These are phyloP conservation scores for Sugiyamaella neomexicana DNA, from an alignment of 1,139 yeast genomes.

Conservation along the genomic window DNA sequence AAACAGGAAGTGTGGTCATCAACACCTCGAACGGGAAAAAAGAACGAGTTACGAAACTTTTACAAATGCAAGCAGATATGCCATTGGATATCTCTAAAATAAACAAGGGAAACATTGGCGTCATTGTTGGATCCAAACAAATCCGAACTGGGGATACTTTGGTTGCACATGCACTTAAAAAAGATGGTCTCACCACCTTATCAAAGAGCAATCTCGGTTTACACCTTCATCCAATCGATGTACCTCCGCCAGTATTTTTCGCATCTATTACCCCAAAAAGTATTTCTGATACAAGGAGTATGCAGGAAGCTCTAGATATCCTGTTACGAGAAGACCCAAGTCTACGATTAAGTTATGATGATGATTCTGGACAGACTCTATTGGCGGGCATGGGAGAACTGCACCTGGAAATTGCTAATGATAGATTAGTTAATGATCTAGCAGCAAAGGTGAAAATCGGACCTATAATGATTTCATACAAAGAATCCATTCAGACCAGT, in stretches of 20 bases:
- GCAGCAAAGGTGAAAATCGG: conserved; percentile 81
- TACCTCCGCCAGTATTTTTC: conserved; percentile 93
- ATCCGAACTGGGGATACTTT: conserved; percentile 90
- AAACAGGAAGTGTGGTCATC: conserved; percentile 58
- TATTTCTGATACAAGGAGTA: conserved; percentile 63
- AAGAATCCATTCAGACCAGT: conserved; percentile 57
- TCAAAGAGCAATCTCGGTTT: conserved; percentile 43
- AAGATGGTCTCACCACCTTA: conserved; percentile 46
- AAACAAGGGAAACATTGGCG: conserved; percentile 85
- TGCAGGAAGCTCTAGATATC: conserved; percentile 65
- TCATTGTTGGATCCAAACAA: conserved; percentile 72
- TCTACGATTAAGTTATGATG: conserved; percentile 64
- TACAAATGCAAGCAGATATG: conserved; percentile 85
- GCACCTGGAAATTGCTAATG: conserved; percentile 84
- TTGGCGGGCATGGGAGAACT: conserved; percentile 95
- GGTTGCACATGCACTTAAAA: conserved; percentile 53
- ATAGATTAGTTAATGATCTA: conserved; percentile 73
- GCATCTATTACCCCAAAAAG: conserved; percentile 82
- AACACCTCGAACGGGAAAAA: conserved; percentile 72
- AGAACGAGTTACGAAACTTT: conserved; percentile 63
- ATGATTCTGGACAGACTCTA: conserved; percentile 84
- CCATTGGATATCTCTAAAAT: conserved; percentile 69
- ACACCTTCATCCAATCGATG: conserved; percentile 69
- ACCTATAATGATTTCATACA: conserved; percentile 82
- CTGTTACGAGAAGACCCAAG: conserved; percentile 85